Evolutionary conservation across 208 protist genomes (phyloP).

Genomic region (Wallacemonas collosoma): DNA sequence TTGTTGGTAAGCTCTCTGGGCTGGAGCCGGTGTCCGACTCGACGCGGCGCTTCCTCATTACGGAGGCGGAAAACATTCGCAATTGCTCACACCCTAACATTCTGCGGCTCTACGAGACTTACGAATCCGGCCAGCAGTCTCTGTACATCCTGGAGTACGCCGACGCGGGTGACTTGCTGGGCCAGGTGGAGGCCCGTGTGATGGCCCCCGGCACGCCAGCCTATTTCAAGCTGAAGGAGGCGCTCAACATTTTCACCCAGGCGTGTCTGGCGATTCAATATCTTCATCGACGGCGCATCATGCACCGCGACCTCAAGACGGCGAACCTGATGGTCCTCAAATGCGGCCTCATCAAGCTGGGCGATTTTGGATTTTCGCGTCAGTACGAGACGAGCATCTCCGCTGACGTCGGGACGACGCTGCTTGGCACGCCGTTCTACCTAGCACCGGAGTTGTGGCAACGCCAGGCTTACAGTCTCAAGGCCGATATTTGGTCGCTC

Average conservation of each 20-base stretch:
- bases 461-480: conserved; percentile 86
- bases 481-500: conserved; percentile 91
- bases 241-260: conserved; percentile 70
- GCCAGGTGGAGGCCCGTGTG: conserved; percentile 56
- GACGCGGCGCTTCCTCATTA: conserved; percentile 36
- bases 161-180: conserved; percentile 74
- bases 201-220: conserved; percentile 14
- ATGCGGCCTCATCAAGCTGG: conserved; percentile 79
- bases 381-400: conserved; percentile 61
- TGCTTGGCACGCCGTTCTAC: conserved; percentile 89
- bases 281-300: conserved; percentile 71
- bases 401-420: conserved; percentile 49
- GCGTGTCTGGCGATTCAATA: conserved; percentile 77
- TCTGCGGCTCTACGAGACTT: conserved; percentile 53
- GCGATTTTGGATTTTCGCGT: conserved; percentile 82
- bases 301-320: conserved; percentile 88
- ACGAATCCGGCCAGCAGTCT: conserved; percentile 33
- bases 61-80: conserved; percentile 65
- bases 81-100: conserved; percentile 73
- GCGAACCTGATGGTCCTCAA: conserved; percentile 71
- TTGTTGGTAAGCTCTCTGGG: conserved; percentile 66
- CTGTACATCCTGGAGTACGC: conserved; percentile 81
- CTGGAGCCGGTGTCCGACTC: conserved; percentile 36
- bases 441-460: conserved; percentile 91
- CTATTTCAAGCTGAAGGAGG: conserved; percentile 65